Evolutionary conservation across 257 asterid genomes (phyloP).

Genomic region (Ilex asprella): DNA sequence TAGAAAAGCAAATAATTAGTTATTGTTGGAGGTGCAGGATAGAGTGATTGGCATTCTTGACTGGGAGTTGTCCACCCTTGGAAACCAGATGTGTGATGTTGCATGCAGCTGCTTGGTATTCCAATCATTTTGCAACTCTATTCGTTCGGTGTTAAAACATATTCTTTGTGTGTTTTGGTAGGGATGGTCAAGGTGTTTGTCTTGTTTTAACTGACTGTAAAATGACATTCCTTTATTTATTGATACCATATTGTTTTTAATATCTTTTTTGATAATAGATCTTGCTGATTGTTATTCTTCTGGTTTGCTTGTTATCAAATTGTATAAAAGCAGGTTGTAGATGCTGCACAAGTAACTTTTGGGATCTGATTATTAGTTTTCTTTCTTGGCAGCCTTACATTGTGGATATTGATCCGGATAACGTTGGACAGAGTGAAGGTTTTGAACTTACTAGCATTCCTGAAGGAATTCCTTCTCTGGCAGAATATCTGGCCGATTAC

Average conservation of each 20-base stretch:
- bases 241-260: too few species aligned
- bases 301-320: background rate
- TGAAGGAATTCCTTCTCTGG: conserved; percentile 74
- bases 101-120: conserved; percentile 91
- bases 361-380: conserved; percentile 13
- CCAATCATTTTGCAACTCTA: conserved; percentile 18
- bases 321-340: background rate
- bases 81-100: conserved; percentile 96
- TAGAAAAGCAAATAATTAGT: background rate
- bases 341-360: background rate
- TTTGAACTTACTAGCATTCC: conserved; percentile 57
- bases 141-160: background rate
- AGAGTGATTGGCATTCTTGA: conserved; percentile 91
- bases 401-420: conserved; percentile 47
- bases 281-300: background rate
- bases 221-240: too few species aligned
- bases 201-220: too few species aligned
- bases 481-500: conserved; percentile 68
- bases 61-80: conserved; percentile 94
- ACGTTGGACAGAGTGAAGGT: conserved; percentile 45
- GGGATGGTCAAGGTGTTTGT: too few species aligned
- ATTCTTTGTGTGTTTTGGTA: too few species aligned
- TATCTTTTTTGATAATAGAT: background rate
- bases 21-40: conserved; percentile 52
- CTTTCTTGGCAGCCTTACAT: conserved; percentile 58